Conservation (phyloP, 2,329 filamentous ascomycete genomes). For the Calonectria pauciramosa region DNA sequence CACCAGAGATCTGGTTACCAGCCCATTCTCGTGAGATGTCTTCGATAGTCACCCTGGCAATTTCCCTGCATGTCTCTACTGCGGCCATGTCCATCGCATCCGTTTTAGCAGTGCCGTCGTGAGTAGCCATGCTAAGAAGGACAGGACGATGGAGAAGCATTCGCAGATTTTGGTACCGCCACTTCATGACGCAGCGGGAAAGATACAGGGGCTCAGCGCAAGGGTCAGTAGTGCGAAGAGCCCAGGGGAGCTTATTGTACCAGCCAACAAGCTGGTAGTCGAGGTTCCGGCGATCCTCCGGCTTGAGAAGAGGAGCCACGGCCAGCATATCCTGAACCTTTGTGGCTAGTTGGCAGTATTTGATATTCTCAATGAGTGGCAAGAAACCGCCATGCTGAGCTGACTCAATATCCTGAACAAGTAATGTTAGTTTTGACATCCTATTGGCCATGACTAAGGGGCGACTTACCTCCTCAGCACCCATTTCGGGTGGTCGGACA, state of each 20-base stretch:
- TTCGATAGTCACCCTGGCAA: conserved; percentile 79
- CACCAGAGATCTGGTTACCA: conserved; percentile 81
- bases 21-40: conserved; percentile 80
- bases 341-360: conserved; percentile 84
- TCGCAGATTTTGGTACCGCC: conserved; percentile 84
- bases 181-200: conserved; percentile 82
- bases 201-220: conserved; percentile 80
- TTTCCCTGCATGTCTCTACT: conserved; percentile 76
- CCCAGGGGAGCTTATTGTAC: conserved; percentile 78
- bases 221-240: conserved; percentile 74
- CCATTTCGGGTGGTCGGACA: conserved; percentile 71
- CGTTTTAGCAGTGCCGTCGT: conserved; percentile 60
- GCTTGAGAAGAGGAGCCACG: conserved; percentile 76
- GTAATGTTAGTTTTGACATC: neutral
- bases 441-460: neutral
- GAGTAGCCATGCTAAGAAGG: conserved; percentile 73
- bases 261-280: conserved; percentile 79
- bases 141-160: conserved; percentile 82
- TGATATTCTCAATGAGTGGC: conserved; percentile 81
- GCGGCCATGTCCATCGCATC: conserved; percentile 75
- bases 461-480: conserved; percentile 54
- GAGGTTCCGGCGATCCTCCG: conserved; percentile 74
- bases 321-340: conserved; percentile 83
- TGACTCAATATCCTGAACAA: conserved; percentile 57
- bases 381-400: conserved; percentile 75